phyloP scores from a whole-genome alignment of 2,329 filamentous ascomycete species.

The Fusarium azukiicola region DNA sequence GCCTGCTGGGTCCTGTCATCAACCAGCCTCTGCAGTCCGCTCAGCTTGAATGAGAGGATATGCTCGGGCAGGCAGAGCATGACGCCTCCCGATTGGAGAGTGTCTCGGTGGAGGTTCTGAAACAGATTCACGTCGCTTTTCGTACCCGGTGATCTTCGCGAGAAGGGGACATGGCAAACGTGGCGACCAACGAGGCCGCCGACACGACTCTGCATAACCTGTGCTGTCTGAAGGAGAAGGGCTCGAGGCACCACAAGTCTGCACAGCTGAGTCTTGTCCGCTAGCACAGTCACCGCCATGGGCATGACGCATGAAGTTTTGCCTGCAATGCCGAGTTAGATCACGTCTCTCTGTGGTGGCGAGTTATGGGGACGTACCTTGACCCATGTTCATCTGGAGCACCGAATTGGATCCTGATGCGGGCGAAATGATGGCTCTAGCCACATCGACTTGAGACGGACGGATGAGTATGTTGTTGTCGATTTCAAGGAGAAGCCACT shows the following conservation, averaged over 20 bases:
- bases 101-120: conserved; percentile 60
- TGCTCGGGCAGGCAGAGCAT: conserved; percentile 82
- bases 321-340: conserved; percentile 58
- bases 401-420: conserved; percentile 75
- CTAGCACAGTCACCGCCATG: conserved; percentile 69
- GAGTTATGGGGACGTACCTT: conserved; percentile 61
- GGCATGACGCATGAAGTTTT: conserved; percentile 80
- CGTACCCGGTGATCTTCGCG: conserved; percentile 68
- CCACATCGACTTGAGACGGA: conserved; percentile 80
- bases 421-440: conserved; percentile 77
- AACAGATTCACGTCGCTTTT: conserved; percentile 61
- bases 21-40: conserved; percentile 77
- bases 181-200: conserved; percentile 75
- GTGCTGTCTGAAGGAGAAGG: conserved; percentile 76
- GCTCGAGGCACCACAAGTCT: conserved; percentile 78
- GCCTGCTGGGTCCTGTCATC: conserved; percentile 68
- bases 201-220: conserved; percentile 75
- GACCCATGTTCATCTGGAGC: conserved; percentile 84
- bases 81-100: conserved; percentile 69
- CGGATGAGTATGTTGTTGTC: conserved; percentile 82
- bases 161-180: conserved; percentile 78
- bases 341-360: background rate
- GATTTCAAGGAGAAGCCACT: conserved; percentile 84
- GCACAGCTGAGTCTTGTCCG: conserved; percentile 67
- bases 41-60: conserved; percentile 81